Evolutionary conservation across 306 rosid genomes (phyloP).

Genomic region (Psophocarpus tetragonolobus): DNA sequence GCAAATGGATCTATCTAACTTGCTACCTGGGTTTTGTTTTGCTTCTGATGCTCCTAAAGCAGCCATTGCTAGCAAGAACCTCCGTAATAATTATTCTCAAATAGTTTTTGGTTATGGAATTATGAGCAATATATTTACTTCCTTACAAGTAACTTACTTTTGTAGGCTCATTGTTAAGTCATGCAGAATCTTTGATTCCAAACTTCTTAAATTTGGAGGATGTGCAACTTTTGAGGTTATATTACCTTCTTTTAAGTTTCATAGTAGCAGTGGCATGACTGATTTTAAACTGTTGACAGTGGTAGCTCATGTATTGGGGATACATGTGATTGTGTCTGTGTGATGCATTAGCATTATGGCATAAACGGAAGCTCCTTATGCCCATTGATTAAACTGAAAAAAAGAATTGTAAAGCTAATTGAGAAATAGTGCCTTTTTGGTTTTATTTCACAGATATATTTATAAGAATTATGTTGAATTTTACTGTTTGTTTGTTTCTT

Average conservation of each 20-base stretch:
- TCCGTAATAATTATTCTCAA: constrained; percentile 56
- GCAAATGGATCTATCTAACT: constrained; percentile 63
- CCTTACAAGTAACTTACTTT: constrained; percentile 38
- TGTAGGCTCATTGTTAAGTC: constrained; percentile 89
- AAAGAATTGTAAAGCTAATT: neutral
- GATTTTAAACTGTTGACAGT: constrained; percentile 20
- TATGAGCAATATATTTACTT: constrained; percentile 26
- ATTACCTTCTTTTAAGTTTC: constrained; percentile 16
- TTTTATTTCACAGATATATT: neutral
- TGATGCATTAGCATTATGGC: neutral
- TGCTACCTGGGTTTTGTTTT: constrained; percentile 70
- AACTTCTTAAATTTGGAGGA: constrained; percentile 78
- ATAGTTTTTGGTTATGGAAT: constrained; percentile 7
- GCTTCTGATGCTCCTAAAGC: constrained; percentile 64
- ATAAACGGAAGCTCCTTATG: neutral
- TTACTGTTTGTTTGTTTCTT: neutral
- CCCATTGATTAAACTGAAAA: constrained; percentile 4
- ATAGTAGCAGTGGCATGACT: constrained; percentile 19
- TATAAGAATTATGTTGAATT: neutral
- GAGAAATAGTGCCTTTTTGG: neutral
- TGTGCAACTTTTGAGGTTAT: constrained; percentile 83
- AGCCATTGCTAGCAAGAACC: constrained; percentile 68
- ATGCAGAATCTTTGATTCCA: constrained; percentile 95
- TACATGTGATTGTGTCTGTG: neutral
- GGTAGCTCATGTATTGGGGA: neutral